Evolutionary conservation across 2,329 filamentous ascomycete genomes (phyloP).

Genomic region (Mycogone perniciosa): DNA sequence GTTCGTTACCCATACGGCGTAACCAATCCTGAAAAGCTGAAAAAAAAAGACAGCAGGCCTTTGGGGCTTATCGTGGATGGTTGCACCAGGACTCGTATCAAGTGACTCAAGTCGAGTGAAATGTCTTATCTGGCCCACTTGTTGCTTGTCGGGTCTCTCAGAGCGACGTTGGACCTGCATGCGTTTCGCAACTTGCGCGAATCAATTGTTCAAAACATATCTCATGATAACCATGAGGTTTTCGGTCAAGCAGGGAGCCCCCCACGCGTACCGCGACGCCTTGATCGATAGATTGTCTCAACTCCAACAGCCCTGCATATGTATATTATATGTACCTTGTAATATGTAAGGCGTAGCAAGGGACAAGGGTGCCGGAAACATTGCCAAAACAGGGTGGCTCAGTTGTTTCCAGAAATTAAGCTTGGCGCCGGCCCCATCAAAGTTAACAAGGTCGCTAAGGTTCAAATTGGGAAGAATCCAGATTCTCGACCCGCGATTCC

Average conservation of each 20-base stretch:
- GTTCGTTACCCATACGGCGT: neutral
- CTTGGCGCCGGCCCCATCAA: neutral
- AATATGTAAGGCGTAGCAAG: neutral
- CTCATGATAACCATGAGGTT: neutral
- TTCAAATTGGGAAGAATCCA: constrained; percentile 2
- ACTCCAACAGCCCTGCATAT: neutral
- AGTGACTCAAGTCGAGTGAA: neutral
- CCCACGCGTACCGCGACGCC: neutral
- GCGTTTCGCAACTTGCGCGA: neutral
- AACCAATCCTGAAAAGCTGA: neutral
- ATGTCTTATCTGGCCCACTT: neutral
- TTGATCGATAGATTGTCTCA: neutral
- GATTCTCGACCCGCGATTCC: neutral
- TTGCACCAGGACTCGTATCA: neutral
- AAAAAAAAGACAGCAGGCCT: neutral
- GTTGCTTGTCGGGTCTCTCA: no score
- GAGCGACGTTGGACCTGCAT: neutral
- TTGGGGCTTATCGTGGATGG: neutral
- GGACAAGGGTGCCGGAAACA: neutral
- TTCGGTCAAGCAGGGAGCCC: neutral
- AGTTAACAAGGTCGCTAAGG: neutral
- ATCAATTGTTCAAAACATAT: no score
- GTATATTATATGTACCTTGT: neutral
- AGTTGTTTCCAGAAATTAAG: neutral
- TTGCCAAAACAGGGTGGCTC: neutral